Base-by-base conservation (phyloP, 2,329 filamentous ascomycete genomes). In the Cercospora canescens region DNA sequence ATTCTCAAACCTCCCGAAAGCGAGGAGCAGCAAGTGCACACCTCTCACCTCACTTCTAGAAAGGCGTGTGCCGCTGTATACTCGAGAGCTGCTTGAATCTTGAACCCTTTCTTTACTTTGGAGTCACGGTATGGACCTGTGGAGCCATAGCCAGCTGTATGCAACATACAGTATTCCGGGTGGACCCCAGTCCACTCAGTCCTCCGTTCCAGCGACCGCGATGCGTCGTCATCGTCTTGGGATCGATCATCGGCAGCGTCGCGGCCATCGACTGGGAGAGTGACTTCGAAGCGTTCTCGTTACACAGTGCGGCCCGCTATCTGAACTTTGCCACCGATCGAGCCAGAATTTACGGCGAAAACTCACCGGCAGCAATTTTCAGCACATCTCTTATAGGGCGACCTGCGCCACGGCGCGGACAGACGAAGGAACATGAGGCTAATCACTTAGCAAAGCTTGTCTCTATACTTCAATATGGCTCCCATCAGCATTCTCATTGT, bases 401-500 rank as follows among this genome's bases (percentile, higher is more conserved):
- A 30, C 21, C 21, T 52, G 45, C 45, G 24, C 45, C 28, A 52
- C 24, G 21, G 12, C 26, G 24, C 45, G 14, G 6, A 26, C 8
- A 8, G 24, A 16, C 26, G 24, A n/a, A 52, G 45, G 21, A 52
- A 26, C 24, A n/a, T 52, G 21, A 24, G 26, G 45, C 45, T 50
- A 24, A 50, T 50, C 9, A 50, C 45, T 26, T 24, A 55, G 52
- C n/a, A 56, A 35, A 56, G 52, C 52, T 56, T 35, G 32, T 14
- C 28, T 56, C 2, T 18, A 60, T 48, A 52, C n/a, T 18, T 12
- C 26, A 41, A 3, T 21, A 65, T 65, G 63, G 35, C 63, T 45
- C 16, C 39, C 3, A 65, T 75, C 4, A 76, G 69, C 16, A 70
- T 79, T n/a, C 74, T 80, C 60, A 68, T 80, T 61, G 34, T 63